A percentile compares a stretch with the other conserved stretches of the same genome.
Evolutionary conservation across 164 flowering plant species (phyloP).

Genomic region (Vitis labrusca): DNA sequence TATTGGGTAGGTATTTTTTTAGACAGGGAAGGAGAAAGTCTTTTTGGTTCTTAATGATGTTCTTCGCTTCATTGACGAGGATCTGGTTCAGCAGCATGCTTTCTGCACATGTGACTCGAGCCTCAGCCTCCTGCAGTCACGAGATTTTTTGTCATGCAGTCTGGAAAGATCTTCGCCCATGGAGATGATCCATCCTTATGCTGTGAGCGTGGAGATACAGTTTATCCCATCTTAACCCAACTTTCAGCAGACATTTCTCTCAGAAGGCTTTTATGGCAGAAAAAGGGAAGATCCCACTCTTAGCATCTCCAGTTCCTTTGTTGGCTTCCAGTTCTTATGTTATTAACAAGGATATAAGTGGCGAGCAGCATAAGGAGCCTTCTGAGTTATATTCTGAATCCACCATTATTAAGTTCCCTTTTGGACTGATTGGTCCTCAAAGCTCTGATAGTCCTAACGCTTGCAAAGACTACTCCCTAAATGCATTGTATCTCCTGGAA

Average conservation of each 20-base stretch:
- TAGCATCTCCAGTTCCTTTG: conserved; percentile 14
- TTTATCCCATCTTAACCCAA: conserved; percentile 28
- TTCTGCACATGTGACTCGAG: too few relatives aligned
- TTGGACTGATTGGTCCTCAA: background rate
- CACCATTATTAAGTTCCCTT: conserved; percentile 3
- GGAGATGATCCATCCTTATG: too few relatives aligned
- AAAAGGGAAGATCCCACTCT: conserved; percentile 26
- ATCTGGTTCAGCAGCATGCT: too few relatives aligned
- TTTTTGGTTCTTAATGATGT: too few relatives aligned
- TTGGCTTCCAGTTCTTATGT: conserved; percentile 18
- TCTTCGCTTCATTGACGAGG: too few relatives aligned
- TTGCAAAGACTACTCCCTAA: conserved; percentile 34
- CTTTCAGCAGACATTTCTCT: conserved; percentile 38
- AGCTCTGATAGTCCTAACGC: conserved; percentile 3
- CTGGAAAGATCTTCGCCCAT: too few relatives aligned
- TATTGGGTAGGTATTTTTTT: too few relatives aligned
- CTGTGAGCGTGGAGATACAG: too few relatives aligned
- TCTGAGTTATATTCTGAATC: conserved; percentile 1
- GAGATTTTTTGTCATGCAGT: too few relatives aligned
- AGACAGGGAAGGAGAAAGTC: too few relatives aligned
- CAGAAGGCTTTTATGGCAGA: conserved; percentile 18
- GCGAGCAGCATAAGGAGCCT: conserved; percentile 6
- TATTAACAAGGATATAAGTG: conserved; percentile 2
- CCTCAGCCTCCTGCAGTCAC: too few relatives aligned
- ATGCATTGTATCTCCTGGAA: conserved; percentile 10